Evolutionary conservation across 768 basidiomycete species (phyloP).

Genomic region (Ramaria rubella): DNA sequence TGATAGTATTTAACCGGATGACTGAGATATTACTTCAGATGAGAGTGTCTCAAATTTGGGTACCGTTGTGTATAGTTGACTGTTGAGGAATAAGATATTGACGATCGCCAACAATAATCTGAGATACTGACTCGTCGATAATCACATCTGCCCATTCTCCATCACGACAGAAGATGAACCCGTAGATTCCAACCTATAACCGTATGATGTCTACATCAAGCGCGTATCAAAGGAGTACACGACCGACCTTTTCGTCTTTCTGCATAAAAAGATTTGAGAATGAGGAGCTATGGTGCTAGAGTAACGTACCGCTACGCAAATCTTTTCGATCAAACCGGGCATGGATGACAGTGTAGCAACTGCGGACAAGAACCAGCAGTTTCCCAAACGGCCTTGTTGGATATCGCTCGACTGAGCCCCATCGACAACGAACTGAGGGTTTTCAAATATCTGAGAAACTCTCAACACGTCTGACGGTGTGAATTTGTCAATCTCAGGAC

Average conservation of each 20-base stretch:
- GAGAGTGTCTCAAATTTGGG: slow-evolving; percentile 48
- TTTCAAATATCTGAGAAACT: slow-evolving; percentile 45
- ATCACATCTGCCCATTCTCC: slow-evolving; percentile 45
- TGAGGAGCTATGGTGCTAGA: neutral
- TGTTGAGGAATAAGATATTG: slow-evolving; percentile 16
- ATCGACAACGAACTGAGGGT: slow-evolving; percentile 43
- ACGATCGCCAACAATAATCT: neutral
- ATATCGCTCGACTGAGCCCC: slow-evolving; percentile 40
- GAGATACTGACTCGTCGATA: slow-evolving; percentile 45
- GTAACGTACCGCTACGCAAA: slow-evolving; percentile 41
- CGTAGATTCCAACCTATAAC: slow-evolving; percentile 44
- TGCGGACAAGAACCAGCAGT: slow-evolving; percentile 51
- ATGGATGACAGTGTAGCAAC: slow-evolving; percentile 42
- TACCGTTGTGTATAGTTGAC: slow-evolving; percentile 42
- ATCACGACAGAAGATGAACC: slow-evolving; percentile 52
- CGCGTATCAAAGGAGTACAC: neutral
- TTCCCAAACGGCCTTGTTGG: slow-evolving; percentile 42
- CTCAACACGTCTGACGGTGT: slow-evolving; percentile 37
- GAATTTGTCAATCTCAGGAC: slow-evolving; percentile 13
- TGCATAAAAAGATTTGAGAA: slow-evolving; percentile 15
- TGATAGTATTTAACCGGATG: neutral
- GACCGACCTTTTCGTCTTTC: slow-evolving; percentile 33
- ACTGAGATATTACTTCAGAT: slow-evolving; percentile 2
- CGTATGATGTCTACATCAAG: neutral
- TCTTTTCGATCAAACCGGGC: slow-evolving; percentile 41